These are phyloP conservation scores for Microdochium bolleyi DNA, from an alignment of 2,329 filamentous ascomycete genomes.

Conservation along the genomic window DNA sequence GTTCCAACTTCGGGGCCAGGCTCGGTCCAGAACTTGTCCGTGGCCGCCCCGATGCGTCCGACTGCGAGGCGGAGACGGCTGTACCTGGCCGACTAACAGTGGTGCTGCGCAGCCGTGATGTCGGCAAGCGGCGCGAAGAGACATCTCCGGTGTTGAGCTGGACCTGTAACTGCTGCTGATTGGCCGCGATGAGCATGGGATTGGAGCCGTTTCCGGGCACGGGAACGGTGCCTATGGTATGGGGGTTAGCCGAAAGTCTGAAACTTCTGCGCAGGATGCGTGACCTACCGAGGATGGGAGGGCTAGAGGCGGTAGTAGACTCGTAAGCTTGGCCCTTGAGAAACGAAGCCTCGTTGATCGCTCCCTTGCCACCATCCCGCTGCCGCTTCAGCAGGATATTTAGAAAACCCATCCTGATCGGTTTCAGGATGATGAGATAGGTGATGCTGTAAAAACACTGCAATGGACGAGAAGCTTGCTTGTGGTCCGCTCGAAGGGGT, in stretches of 20 bases:
- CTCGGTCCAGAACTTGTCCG: conserved; percentile 8
- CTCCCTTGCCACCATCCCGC: conserved; percentile 6
- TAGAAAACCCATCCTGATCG: conserved; percentile 24
- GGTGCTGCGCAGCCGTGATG: conserved; percentile 19
- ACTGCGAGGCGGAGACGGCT: conserved; percentile 8
- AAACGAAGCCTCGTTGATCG: conserved; percentile 3
- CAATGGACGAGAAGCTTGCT: no score
- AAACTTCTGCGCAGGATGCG: conserved; percentile 9
- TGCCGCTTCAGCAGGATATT: conserved; percentile 23
- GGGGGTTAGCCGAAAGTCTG: conserved; percentile 9
- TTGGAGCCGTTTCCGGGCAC: conserved; percentile 30
- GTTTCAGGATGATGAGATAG: no score
- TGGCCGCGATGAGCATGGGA: background rate
- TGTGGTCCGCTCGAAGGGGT: no score
- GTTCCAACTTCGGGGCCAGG: conserved; percentile 1
- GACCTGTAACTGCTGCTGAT: conserved; percentile 21
- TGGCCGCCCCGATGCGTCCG: conserved; percentile 4
- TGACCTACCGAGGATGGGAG: conserved; percentile 26
- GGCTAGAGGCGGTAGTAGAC: conserved; percentile 22
- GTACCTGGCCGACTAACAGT: conserved; percentile 26
- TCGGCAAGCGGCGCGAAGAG: conserved; percentile 17
- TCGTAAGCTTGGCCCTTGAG: conserved; percentile 29
- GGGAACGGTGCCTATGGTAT: conserved; percentile 26
- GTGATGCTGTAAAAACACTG: no score
- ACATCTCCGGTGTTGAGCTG: conserved; percentile 18